Conservation (phyloP, 805 yeast genomes). For the Priceomyces castillae region DNA sequence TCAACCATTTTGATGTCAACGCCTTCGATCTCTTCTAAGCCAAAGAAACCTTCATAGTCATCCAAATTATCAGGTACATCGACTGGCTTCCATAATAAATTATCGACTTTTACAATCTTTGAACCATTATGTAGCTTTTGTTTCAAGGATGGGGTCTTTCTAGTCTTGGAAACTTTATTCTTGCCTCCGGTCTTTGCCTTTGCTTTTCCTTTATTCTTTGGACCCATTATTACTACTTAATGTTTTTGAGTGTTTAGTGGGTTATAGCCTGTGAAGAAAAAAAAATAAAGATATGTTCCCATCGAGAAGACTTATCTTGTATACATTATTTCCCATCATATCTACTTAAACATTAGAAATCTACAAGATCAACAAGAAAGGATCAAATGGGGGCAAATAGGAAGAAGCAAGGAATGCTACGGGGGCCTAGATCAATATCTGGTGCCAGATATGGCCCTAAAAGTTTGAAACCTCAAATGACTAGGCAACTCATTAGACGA, state of each 20-base stretch:
- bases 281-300: neutral
- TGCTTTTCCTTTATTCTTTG: neutral
- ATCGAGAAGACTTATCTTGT: neutral
- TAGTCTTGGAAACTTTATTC: neutral
- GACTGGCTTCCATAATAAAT: constrained; percentile 75
- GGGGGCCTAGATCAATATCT: constrained; percentile 32
- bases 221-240: neutral
- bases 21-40: constrained; percentile 91
- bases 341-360: too few relatives aligned
- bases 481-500: constrained; percentile 73
- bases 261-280: neutral
- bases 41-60: constrained; percentile 88
- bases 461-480: constrained; percentile 61
- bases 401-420: constrained; percentile 25
- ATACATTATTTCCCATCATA: neutral
- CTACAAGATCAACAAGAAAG: too few relatives aligned
- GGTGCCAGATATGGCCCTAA: constrained; percentile 33
- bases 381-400: constrained; percentile 10
- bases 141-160: constrained; percentile 23
- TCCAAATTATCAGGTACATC: constrained; percentile 79
- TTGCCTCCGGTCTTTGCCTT: neutral
- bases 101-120: constrained; percentile 47
- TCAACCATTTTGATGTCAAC: constrained; percentile 75
- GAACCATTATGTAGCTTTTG: constrained; percentile 30
- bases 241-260: neutral